These are phyloP conservation scores for Trichoderma sp. DNA, from an alignment of 2,329 filamentous ascomycete species.

Conservation along the genomic window DNA sequence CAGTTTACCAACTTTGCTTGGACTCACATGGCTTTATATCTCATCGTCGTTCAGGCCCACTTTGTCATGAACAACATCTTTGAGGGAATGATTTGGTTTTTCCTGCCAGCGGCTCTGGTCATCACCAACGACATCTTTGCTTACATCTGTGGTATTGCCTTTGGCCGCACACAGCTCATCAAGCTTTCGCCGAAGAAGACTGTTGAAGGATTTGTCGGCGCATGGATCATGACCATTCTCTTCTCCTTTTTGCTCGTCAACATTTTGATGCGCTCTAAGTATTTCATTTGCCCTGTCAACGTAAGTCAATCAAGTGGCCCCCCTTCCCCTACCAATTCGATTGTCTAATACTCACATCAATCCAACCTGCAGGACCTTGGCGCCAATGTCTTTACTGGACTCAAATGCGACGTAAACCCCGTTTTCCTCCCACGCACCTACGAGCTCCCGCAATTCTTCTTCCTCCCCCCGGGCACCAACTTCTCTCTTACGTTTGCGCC, in stretches of 20 bases:
- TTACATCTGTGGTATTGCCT: conserved; percentile 95
- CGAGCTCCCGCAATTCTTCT: conserved; percentile 68
- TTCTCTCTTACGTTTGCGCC: conserved; percentile 74
- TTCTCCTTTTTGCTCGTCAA: conserved; percentile 82
- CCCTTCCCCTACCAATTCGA: too few relatives aligned
- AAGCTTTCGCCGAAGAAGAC: conserved; percentile 99
- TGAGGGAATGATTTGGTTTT: conserved; percentile 99
- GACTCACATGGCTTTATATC: conserved; percentile 98
- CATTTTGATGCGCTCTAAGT: conserved; percentile 84
- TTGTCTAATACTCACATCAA: not conserved
- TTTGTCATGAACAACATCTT: conserved; percentile 99
- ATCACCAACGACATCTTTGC: conserved; percentile 99
- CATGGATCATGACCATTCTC: conserved; percentile 91
- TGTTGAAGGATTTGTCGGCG: conserved; percentile 93
- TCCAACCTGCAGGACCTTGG: conserved; percentile 66
- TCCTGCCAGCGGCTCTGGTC: conserved; percentile 88
- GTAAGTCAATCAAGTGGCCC: conserved; percentile 40
- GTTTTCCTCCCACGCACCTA: conserved; percentile 81
- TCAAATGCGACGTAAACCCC: conserved; percentile 87
- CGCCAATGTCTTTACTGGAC: conserved; percentile 85
- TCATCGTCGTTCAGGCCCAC: conserved; percentile 96
- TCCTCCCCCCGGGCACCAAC: conserved; percentile 57
- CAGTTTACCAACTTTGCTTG: conserved; percentile 99
- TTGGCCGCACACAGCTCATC: conserved; percentile 94
- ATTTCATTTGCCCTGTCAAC: conserved; percentile 97